Percentiles rank a stretch among this genome's conserved stretches.
These are phyloP conservation scores for Penicillium egyptiacum DNA, from an alignment of 495 filamentous ascomycete species.

Conservation along the genomic window DNA sequence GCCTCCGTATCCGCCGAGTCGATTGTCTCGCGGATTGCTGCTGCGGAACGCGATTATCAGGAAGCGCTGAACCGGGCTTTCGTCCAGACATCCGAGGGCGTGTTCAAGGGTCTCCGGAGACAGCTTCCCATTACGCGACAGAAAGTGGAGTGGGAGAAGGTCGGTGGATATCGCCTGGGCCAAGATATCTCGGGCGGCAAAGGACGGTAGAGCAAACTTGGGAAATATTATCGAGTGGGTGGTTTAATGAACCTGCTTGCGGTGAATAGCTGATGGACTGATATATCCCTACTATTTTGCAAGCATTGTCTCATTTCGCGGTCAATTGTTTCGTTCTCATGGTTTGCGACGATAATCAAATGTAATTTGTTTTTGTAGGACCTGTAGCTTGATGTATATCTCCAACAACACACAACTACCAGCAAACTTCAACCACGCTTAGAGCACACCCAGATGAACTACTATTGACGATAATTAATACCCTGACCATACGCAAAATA, in stretches of 20 bases:
- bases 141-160: slow-evolving; percentile 99
- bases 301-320: slow-evolving; percentile 7
- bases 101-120: slow-evolving; percentile 88
- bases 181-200: slow-evolving; percentile 60
- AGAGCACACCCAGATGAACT: background rate
- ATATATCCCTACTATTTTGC: slow-evolving; percentile 16
- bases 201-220: slow-evolving; percentile 30
- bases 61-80: slow-evolving; percentile 94
- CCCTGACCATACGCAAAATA: background rate
- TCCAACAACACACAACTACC: background rate
- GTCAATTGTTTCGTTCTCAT: background rate
- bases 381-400: background rate
- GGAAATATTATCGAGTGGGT: slow-evolving; percentile 6
- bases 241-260: slow-evolving; percentile 8
- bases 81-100: slow-evolving; percentile 80
- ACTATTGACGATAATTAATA: too few relatives aligned
- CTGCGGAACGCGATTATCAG: slow-evolving; percentile 87
- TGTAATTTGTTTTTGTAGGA: background rate
- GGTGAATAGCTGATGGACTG: slow-evolving; percentile 6
- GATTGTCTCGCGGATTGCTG: slow-evolving; percentile 71
- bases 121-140: slow-evolving; percentile 96
- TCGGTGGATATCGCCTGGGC: slow-evolving; percentile 85
- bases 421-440: background rate
- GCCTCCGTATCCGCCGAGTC: slow-evolving; percentile 61
- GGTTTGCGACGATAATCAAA: background rate